Percentiles rank a stretch among this genome's conserved stretches.
These are phyloP conservation scores for Globisporangium carolinianum DNA, from an alignment of 352 stramenopile species.

Conservation along the genomic window DNA sequence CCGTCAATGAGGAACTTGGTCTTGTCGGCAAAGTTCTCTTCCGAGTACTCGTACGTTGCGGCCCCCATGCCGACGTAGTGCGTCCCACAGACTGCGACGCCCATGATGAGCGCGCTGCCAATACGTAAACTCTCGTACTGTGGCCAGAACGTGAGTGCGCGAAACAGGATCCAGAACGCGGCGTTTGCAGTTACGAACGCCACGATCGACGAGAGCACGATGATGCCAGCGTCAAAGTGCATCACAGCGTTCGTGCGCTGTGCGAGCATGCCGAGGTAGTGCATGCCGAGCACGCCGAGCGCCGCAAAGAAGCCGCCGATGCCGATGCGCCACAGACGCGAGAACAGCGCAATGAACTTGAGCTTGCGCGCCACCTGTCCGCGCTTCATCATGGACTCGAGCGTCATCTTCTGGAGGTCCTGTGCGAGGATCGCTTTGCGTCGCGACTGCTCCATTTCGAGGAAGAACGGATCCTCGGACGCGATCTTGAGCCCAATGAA, in stretches of 20 bases:
- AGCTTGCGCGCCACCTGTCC: constrained; percentile 36
- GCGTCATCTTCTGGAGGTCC: constrained; percentile 32
- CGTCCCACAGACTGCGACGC: constrained; percentile 52
- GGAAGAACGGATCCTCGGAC: constrained; percentile 55
- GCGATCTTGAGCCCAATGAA: constrained; percentile 49
- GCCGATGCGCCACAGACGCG: constrained; percentile 39
- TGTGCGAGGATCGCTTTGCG: constrained; percentile 23
- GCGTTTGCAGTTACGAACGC: constrained; percentile 49
- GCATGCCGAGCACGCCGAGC: constrained; percentile 61
- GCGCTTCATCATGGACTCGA: constrained; percentile 41
- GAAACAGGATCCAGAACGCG: constrained; percentile 69
- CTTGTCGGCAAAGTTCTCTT: constrained; percentile 17
- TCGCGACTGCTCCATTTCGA: constrained; percentile 43
- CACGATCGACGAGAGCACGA: constrained; percentile 42
- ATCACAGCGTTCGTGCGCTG: constrained; percentile 37
- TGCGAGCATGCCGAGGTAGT: constrained; percentile 70
- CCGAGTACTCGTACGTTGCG: constrained; percentile 29
- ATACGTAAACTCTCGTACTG: constrained; percentile 39
- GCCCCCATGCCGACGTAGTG: constrained; percentile 53
- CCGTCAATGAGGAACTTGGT: constrained; percentile 30
- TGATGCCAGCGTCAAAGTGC: constrained; percentile 29
- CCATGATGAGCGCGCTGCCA: constrained; percentile 52
- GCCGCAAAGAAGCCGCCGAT: constrained; percentile 42
- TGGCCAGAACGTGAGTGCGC: constrained; percentile 59
- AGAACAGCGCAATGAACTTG: constrained; percentile 59